A percentile compares a stretch with the other conserved stretches of the same genome.
These are phyloP conservation scores for Rhynchospora breviuscula DNA, from an alignment of 176 grass and related monocot genomes.

Conservation along the genomic window DNA sequence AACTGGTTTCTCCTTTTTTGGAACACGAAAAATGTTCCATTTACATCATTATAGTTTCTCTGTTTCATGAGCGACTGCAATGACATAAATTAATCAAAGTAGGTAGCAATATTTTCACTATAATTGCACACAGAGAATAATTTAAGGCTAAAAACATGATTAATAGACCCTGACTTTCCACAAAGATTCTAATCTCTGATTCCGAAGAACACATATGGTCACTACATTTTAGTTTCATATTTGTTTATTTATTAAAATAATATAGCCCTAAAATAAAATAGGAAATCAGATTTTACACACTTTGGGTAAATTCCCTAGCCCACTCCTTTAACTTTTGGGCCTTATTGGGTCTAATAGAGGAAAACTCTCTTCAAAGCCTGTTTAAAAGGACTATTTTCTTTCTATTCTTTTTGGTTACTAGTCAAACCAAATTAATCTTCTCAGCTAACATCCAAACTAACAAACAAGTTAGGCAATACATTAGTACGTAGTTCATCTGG, in stretches of 20 bases:
- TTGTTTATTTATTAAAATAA: neutral
- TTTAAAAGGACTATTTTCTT: no score
- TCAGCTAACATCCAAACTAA: neutral
- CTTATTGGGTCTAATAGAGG: neutral
- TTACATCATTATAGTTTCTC: neutral
- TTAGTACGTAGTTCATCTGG: neutral
- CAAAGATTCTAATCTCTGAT: neutral
- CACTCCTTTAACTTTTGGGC: neutral
- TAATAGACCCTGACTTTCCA: neutral
- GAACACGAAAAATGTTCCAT: neutral
- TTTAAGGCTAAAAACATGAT: neutral
- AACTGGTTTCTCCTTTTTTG: neutral
- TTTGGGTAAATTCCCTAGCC: neutral
- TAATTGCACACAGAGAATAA: neutral
- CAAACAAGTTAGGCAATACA: neutral
- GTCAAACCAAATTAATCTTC: neutral
- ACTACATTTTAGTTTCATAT: neutral
- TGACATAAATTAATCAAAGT: neutral
- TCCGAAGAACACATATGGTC: neutral
- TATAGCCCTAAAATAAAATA: neutral
- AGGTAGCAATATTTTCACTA: neutral
- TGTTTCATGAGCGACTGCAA: neutral
- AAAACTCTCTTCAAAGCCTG: neutral
- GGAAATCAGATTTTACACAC: neutral
- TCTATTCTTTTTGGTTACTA: neutral